Conservation (phyloP, 2,329 filamentous ascomycete genomes). For the Herpotrichia juniperi region DNA sequence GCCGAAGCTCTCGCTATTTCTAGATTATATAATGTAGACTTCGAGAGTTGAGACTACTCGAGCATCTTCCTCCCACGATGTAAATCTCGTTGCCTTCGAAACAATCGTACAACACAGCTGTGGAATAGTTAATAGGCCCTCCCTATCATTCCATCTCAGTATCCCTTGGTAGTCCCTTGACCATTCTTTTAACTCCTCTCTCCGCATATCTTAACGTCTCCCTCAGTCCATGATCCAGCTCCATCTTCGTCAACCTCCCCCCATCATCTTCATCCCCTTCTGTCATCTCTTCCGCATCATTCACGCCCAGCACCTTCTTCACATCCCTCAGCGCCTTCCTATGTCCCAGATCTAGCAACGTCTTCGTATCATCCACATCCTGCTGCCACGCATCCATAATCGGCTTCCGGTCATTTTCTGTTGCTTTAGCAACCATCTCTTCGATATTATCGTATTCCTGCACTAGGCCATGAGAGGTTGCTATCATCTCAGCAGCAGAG, state of each 20-base stretch:
- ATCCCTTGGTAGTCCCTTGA: conserved; percentile 32
- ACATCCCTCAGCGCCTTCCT: conserved; percentile 35
- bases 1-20: too few relatives aligned
- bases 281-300: conserved; percentile 7
- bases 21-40: too few relatives aligned
- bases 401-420: conserved; percentile 17
- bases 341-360: conserved; percentile 30
- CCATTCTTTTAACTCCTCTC: conserved; percentile 41
- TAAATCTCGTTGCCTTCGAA: not conserved
- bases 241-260: conserved; percentile 10
- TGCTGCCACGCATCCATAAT: conserved; percentile 28
- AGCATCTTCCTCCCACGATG: too few relatives aligned
- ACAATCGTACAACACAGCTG: not conserved
- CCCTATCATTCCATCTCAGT: not conserved
- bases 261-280: conserved; percentile 3
- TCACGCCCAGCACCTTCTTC: conserved; percentile 32
- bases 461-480: conserved; percentile 23
- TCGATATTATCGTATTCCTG: conserved; percentile 27
- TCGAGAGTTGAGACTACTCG: too few relatives aligned
- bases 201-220: conserved; percentile 34
- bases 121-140: not conserved
- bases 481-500: conserved; percentile 17
- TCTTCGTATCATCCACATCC: conserved; percentile 29
- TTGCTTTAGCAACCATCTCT: conserved; percentile 11
- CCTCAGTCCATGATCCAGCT: conserved; percentile 27